Evolutionary conservation across 352 stramenopile species (phyloP).

Genomic region (Saprolegnia parasitica): DNA sequence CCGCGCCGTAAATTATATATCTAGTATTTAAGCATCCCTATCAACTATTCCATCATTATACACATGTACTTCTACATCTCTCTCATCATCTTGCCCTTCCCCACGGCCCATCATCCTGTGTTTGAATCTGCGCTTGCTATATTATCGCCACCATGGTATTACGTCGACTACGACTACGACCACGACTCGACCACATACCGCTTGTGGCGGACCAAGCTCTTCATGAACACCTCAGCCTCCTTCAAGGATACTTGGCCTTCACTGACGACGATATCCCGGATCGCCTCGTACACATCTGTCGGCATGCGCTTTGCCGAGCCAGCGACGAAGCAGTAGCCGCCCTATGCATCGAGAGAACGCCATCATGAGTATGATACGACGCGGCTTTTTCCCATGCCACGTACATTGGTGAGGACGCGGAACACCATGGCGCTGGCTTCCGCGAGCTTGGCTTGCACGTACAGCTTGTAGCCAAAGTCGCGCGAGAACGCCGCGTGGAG

Average conservation of each 20-base stretch:
- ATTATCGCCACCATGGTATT: background rate
- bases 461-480: constrained; percentile 86
- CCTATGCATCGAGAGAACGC: constrained; percentile 42
- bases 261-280: constrained; percentile 78
- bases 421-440: constrained; percentile 77
- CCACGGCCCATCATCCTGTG: background rate
- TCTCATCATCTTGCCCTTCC: too few relatives aligned
- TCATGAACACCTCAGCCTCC: constrained; percentile 69
- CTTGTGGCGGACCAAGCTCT: constrained; percentile 62
- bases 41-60: background rate
- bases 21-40: constrained; percentile 3
- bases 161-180: constrained; percentile 41
- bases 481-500: constrained; percentile 89
- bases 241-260: constrained; percentile 64
- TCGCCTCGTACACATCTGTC: constrained; percentile 82
- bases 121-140: background rate
- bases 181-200: constrained; percentile 84
- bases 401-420: constrained; percentile 40
- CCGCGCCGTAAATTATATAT: constrained; percentile 10
- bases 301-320: constrained; percentile 91
- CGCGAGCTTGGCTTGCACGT: constrained; percentile 84
- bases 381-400: constrained; percentile 16
- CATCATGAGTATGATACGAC: too few relatives aligned
- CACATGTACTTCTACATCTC: too few relatives aligned
- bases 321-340: constrained; percentile 77